phyloP scores from a whole-genome alignment of 495 filamentous ascomycete genomes.

The Penicillium ucsense region DNA sequence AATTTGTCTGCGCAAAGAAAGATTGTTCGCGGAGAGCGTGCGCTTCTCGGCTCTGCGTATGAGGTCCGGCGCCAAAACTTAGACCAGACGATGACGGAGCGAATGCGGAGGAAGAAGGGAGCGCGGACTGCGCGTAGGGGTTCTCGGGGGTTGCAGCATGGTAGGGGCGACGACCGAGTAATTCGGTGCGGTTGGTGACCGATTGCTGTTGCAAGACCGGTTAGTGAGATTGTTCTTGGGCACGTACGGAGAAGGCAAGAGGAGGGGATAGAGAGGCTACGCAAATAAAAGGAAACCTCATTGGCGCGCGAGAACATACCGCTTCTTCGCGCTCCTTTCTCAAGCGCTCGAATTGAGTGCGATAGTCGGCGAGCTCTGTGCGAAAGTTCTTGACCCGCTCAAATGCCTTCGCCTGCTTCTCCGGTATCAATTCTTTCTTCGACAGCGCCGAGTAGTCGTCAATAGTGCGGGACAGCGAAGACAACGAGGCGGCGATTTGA shows the following conservation, averaged over 20 bases:
- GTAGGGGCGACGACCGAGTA: conserved; percentile 85
- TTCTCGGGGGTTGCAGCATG: conserved; percentile 86
- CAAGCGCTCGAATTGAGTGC: conserved; percentile 63
- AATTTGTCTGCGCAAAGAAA: conserved; percentile 71
- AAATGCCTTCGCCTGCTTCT: conserved; percentile 83
- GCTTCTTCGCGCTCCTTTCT: conserved; percentile 67
- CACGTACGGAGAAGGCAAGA: too few relatives aligned
- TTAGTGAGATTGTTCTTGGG: too few relatives aligned
- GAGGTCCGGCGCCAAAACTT: conserved; percentile 42
- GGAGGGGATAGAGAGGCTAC: too few relatives aligned
- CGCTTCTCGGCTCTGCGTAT: conserved; percentile 58
- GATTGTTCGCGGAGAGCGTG: conserved; percentile 86
- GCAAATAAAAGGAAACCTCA: too few relatives aligned
- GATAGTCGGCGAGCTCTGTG: conserved; percentile 67
- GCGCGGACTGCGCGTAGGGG: conserved; percentile 65
- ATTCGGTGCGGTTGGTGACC: conserved; percentile 65
- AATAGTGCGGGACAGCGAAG: conserved; percentile 80
- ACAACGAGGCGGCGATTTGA: conserved; percentile 77
- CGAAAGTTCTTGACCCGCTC: conserved; percentile 83
- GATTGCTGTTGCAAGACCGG: conserved; percentile 42
- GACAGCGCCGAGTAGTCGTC: conserved; percentile 86
- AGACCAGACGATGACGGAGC: conserved; percentile 35
- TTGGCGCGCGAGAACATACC: conserved; percentile 26
- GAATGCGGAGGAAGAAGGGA: conserved; percentile 31
- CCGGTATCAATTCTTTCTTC: conserved; percentile 73